Evolutionary conservation across 1,139 yeast genomes (phyloP), one percentile per base, ranked within the genome.

Genomic region (Suhomyces anneliseae): DNA sequence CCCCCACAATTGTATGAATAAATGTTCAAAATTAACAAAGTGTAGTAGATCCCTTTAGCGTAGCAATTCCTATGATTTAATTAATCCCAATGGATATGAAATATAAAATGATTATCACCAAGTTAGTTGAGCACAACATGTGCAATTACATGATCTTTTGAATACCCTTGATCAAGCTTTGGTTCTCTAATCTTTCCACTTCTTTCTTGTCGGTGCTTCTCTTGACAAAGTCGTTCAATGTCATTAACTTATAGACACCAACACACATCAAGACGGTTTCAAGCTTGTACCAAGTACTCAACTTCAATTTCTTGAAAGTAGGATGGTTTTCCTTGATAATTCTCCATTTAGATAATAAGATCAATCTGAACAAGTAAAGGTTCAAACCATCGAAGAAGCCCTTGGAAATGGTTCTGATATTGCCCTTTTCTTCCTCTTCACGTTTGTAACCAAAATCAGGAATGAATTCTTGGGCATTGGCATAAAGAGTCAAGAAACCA

Each of bases 291-390:
- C 78, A 74, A 8, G 62, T 57, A 27, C 54, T 55, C 27, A 64
- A 50, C 34, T 56, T 59, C 34, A 72, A 46, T 19, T 49, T 31
- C 29, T 51, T 61, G 54, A 73, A 70, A 44, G 56, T 51, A 1
- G 76, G 76, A 50, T 72, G 76, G 54, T 70, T 65, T 33, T 65
- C 74, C 53, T 74, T 74, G 35, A 60, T 54, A 33, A 72, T 72
- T 45, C 79, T 60, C 79, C 79, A 74, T 53, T 74, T 74, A 12
- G 76, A 69, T 34, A 74, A 56, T 26, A 73, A 53, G 3, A 73
- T 64, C 44, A 74, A 56, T 45, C 72, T 58, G 43, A 71, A 58
- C 40, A 74, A 56, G 53, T 74, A 74, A 39, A 69, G 53, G 52
- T 69, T 69, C 45, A 72, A 48, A 4, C 56, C 65, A 43, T 71